Evolutionary conservation across 1,284 basidiomycete genomes (phyloP).

Genomic region (Peniophora sp.): DNA sequence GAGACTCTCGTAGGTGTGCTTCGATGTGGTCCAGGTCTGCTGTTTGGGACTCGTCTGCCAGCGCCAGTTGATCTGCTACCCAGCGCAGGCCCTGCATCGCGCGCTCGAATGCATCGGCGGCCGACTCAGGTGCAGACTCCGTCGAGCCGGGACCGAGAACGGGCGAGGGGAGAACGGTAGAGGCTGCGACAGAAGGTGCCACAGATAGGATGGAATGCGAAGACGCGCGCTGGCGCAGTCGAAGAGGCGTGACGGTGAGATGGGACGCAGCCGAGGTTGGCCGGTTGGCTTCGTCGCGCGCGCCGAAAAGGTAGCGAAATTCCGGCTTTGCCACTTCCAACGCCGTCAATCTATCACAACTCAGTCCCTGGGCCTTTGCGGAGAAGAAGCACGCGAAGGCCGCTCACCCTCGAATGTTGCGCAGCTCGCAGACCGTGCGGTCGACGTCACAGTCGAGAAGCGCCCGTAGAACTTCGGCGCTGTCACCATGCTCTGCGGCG

Average conservation of each 20-base stretch:
- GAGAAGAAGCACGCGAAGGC: background rate
- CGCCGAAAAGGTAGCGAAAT: slow-evolving; percentile 50
- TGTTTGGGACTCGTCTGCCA: slow-evolving; percentile 6
- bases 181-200: slow-evolving; percentile 7
- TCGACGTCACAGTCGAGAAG: slow-evolving; percentile 56
- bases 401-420: slow-evolving; percentile 60
- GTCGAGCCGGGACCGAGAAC: slow-evolving; percentile 8
- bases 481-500: slow-evolving; percentile 85
- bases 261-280: slow-evolving; percentile 47
- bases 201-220: slow-evolving; percentile 19
- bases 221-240: slow-evolving; percentile 29
- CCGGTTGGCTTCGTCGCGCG: slow-evolving; percentile 35
- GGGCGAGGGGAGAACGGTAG: slow-evolving; percentile 2
- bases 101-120: slow-evolving; percentile 25
- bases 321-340: slow-evolving; percentile 57
- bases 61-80: slow-evolving; percentile 27
- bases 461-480: slow-evolving; percentile 49
- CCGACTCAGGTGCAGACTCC: background rate
- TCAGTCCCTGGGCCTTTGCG: background rate
- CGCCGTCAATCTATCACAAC: slow-evolving; percentile 46
- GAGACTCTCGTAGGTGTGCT: slow-evolving; percentile 36
- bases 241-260: slow-evolving; percentile 48
- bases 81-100: slow-evolving; percentile 46
- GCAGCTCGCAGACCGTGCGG: slow-evolving; percentile 44
- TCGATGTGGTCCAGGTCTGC: slow-evolving; percentile 35